Evolutionary conservation across 805 yeast genomes (phyloP).

Genomic region (Blastobotrys robertii): DNA sequence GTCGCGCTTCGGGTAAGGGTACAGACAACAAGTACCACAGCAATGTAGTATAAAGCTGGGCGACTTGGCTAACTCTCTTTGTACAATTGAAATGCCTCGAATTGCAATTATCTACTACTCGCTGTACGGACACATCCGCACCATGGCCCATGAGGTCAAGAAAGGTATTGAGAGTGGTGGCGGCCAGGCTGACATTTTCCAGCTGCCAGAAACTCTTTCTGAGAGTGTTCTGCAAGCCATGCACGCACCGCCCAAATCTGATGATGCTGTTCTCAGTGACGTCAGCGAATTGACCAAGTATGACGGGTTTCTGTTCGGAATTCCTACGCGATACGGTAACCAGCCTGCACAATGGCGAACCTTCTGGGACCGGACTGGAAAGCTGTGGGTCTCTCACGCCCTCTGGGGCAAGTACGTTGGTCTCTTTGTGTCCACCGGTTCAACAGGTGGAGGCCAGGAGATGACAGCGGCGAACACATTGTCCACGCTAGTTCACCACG

Average conservation of each 20-base stretch:
- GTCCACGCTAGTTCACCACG: constrained; percentile 62
- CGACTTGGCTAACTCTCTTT: no score
- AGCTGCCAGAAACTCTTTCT: constrained; percentile 69
- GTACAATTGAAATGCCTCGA: constrained; percentile 29
- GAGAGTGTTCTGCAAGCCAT: constrained; percentile 47
- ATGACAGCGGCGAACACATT: constrained; percentile 49
- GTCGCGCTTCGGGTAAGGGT: no score
- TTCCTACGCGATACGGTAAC: constrained; percentile 73
- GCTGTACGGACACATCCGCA: constrained; percentile 66
- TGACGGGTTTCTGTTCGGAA: constrained; percentile 69
- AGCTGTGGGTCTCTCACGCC: constrained; percentile 62
- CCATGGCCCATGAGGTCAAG: constrained; percentile 58
- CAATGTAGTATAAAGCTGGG: no score
- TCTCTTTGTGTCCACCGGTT: constrained; percentile 59
- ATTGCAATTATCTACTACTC: constrained; percentile 75
- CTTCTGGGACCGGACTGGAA: constrained; percentile 73
- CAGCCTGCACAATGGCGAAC: constrained; percentile 67
- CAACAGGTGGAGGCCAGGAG: constrained; percentile 76
- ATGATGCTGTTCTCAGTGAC: constrained; percentile 46
- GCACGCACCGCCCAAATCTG: constrained; percentile 48
- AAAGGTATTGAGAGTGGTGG: constrained; percentile 63
- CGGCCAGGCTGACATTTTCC: constrained; percentile 59
- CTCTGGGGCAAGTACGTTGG: constrained; percentile 71
- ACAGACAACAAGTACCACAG: no score
- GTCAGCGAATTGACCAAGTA: constrained; percentile 44